phyloP scores from a whole-genome alignment of 257 asterid genomes.

The Salvia splendens region DNA sequence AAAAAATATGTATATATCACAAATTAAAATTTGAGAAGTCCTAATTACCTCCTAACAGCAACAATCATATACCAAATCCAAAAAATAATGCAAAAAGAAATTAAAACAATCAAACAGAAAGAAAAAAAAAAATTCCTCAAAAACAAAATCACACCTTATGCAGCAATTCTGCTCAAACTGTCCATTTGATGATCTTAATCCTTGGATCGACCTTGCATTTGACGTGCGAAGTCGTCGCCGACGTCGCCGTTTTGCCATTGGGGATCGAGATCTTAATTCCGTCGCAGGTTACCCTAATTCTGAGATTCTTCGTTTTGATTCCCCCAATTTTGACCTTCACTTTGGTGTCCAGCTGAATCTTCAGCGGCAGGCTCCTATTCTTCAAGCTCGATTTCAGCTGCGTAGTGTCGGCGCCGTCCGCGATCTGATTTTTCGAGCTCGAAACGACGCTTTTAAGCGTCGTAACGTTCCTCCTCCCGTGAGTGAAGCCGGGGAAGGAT shows the following conservation, averaged over 20 bases:
- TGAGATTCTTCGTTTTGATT: constrained; percentile 61
- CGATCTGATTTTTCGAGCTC: constrained; percentile 35
- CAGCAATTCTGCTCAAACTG: constrained; percentile 41
- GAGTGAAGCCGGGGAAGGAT: constrained; percentile 57
- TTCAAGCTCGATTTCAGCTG: constrained; percentile 54
- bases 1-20: constrained; percentile 27
- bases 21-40: constrained; percentile 9
- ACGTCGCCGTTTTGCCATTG: constrained; percentile 53
- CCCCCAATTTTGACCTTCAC: constrained; percentile 64
- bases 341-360: constrained; percentile 65
- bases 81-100: constrained; percentile 20
- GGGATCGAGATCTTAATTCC: constrained; percentile 59
- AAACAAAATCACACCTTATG: constrained; percentile 37
- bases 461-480: constrained; percentile 56
- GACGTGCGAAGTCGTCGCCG: constrained; percentile 47
- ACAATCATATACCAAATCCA: constrained; percentile 42
- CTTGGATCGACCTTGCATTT: constrained; percentile 70
- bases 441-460: constrained; percentile 48
- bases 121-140: background rate
- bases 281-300: constrained; percentile 60
- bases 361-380: constrained; percentile 57
- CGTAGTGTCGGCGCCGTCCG: constrained; percentile 51
- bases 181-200: constrained; percentile 75
- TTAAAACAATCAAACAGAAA: constrained; percentile 18
- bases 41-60: constrained; percentile 36